phyloP scores from a whole-genome alignment of 2,329 filamentous ascomycete genomes.

The Graphium sp. region DNA sequence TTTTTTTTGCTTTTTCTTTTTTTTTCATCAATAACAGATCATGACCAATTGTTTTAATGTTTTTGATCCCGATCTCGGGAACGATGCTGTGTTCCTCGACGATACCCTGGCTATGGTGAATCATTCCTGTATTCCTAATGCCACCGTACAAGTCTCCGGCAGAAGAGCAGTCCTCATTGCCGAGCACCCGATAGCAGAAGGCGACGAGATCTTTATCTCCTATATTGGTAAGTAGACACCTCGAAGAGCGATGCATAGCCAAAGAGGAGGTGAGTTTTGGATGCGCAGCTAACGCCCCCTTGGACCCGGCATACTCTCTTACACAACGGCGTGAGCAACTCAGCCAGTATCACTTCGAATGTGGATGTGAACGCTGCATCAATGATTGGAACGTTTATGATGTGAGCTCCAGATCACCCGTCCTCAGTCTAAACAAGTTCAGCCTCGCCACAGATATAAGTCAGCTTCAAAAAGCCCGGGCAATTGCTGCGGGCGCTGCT shows the following conservation, averaged over 20 bases:
- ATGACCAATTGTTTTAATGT: constrained; percentile 46
- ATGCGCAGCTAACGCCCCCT: neutral
- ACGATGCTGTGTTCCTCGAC: constrained; percentile 38
- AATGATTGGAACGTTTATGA: constrained; percentile 36
- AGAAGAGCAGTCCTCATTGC: constrained; percentile 33
- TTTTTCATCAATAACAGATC: constrained; percentile 21
- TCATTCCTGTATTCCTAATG: constrained; percentile 45
- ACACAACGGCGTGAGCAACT: constrained; percentile 23
- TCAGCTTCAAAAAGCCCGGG: neutral
- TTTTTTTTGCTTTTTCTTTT: neutral
- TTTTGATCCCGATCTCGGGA: constrained; percentile 31
- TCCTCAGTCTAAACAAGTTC: constrained; percentile 23
- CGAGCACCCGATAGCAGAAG: constrained; percentile 26
- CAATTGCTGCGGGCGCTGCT: constrained; percentile 5
- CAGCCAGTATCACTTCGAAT: constrained; percentile 32
- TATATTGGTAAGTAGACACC: constrained; percentile 30
- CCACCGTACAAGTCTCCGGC: constrained; percentile 36
- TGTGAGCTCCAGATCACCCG: constrained; percentile 23
- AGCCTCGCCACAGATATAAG: constrained; percentile 11
- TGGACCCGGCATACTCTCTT: constrained; percentile 30
- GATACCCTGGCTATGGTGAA: constrained; percentile 40
- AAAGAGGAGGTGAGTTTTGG: neutral
- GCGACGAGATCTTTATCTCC: constrained; percentile 42
- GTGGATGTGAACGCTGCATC: constrained; percentile 29
- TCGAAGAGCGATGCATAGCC: neutral